Conservation (phyloP, 805 yeast species). For the Metschnikowia kofuensis region DNA sequence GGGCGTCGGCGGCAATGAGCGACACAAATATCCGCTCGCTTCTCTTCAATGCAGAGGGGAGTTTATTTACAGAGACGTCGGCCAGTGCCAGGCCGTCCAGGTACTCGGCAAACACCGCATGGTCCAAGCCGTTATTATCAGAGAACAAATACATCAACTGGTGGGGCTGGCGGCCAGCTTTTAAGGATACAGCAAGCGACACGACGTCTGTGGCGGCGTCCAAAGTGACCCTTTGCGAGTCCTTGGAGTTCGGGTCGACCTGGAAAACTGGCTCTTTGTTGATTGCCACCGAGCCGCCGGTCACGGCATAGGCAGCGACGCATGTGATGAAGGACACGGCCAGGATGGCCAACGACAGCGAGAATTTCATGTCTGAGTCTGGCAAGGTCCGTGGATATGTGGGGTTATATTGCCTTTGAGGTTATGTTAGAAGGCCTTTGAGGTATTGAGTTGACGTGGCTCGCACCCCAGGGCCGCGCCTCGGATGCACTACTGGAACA, state of each 20-base stretch:
- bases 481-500: background rate
- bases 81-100: conserved; percentile 20
- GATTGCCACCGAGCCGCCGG: conserved; percentile 29
- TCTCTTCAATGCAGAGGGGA: conserved; percentile 36
- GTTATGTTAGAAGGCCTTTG: background rate
- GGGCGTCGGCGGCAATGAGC: conserved; percentile 30
- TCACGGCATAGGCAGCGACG: conserved; percentile 28
- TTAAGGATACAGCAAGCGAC: conserved; percentile 26
- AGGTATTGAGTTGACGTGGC: conserved; percentile 4
- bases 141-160: conserved; percentile 34
- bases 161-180: conserved; percentile 29
- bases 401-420: background rate
- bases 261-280: conserved; percentile 20
- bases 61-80: conserved; percentile 24
- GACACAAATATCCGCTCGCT: conserved; percentile 30
- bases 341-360: conserved; percentile 14
- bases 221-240: conserved; percentile 27
- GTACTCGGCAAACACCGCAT: conserved; percentile 31
- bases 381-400: too few relatives aligned
- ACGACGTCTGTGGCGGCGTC: conserved; percentile 33
- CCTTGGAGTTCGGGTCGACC: conserved; percentile 31
- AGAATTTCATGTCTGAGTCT: conserved; percentile 19
- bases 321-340: conserved; percentile 20
- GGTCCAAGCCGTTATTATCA: conserved; percentile 29
- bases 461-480: background rate